These are phyloP conservation scores for Cercophora sp. DNA, from an alignment of 495 filamentous ascomycete species.

Conservation along the genomic window DNA sequence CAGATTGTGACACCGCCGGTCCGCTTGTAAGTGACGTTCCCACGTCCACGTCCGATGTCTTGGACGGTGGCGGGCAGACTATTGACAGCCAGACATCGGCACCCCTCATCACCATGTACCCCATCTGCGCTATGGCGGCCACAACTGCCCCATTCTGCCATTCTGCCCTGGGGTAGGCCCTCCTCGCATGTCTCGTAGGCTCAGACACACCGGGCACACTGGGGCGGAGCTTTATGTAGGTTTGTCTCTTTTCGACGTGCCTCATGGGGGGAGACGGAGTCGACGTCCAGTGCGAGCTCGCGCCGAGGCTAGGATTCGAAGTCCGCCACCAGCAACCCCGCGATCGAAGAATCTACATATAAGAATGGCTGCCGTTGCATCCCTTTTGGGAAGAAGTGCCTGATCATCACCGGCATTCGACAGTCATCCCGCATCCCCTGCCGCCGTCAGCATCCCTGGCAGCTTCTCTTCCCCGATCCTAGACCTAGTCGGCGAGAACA, in stretches of 20 bases:
- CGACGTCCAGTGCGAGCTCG: too few species aligned
- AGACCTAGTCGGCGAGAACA: neutral
- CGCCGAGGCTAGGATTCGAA: too few species aligned
- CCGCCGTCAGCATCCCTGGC: neutral
- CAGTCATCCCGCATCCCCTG: neutral
- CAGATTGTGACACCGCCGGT: too few species aligned
- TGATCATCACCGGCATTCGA: slow-evolving; percentile 6
- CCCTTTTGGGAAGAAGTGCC: neutral
- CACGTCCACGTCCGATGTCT: neutral
- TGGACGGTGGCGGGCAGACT: neutral
- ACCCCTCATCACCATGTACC: neutral
- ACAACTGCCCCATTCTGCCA: neutral
- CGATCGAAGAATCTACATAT: neutral
- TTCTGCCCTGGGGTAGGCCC: neutral
- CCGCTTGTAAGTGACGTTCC: neutral
- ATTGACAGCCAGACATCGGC: neutral
- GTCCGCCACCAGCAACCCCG: neutral
- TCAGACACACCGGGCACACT: neutral
- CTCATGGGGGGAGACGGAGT: too few species aligned
- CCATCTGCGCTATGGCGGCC: neutral
- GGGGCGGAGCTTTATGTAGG: too few species aligned
- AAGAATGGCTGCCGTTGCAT: neutral
- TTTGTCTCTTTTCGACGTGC: too few species aligned
- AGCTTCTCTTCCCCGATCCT: neutral
- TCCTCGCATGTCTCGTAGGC: neutral